phyloP scores from a whole-genome alignment of 2,329 filamentous ascomycete genomes.

The Beauveria sp. region DNA sequence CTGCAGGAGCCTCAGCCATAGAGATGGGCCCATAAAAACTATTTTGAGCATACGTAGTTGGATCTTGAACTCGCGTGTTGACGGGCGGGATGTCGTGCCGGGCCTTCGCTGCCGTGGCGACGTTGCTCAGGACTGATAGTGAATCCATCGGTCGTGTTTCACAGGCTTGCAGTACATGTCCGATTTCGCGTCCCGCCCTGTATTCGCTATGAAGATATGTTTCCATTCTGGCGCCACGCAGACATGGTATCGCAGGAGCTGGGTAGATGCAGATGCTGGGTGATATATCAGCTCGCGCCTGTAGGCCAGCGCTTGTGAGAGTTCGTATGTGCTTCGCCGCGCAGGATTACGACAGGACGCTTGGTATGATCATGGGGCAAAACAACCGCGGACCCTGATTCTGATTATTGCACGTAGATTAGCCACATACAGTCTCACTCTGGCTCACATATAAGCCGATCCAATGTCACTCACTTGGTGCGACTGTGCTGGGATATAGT shows the following conservation, averaged over 20 bases:
- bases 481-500: conserved; percentile 1
- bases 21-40: not conserved
- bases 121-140: not conserved
- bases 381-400: not conserved
- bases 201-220: conserved; percentile 6
- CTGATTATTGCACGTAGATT: not conserved
- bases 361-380: not conserved
- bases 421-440: conserved; percentile 4
- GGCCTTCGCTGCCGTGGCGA: not conserved
- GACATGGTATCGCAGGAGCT: conserved; percentile 3
- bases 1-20: not conserved
- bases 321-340: conserved; percentile 2
- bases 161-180: not conserved
- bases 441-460: conserved; percentile 7
- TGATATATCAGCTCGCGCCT: not conserved
- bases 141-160: not conserved
- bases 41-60: not conserved
- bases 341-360: not conserved
- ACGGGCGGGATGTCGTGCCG: not conserved
- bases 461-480: conserved; percentile 11
- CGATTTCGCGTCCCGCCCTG: not conserved
- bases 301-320: conserved; percentile 1
- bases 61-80: not conserved
- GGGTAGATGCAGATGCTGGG: not conserved
- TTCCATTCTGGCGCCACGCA: conserved; percentile 5